Conservation (phyloP, 2,329 filamentous ascomycete genomes). For the Purpureocillium takamizusanense region DNA sequence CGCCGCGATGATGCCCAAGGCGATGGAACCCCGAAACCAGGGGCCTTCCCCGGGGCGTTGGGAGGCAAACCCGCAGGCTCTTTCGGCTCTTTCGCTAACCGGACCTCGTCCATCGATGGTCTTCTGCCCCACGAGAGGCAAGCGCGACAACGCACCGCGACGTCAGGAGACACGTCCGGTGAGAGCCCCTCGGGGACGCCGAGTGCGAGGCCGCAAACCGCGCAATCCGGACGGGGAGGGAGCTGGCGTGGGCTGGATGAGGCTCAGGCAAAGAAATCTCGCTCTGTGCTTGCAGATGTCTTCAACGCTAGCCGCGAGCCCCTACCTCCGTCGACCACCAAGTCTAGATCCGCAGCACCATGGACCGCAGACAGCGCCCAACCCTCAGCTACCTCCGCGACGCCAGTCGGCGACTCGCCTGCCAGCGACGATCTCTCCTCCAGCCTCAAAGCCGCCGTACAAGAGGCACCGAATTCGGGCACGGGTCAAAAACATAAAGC, state of each 20-base stretch:
- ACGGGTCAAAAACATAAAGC: slow-evolving; percentile 6
- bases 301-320: slow-evolving; percentile 18
- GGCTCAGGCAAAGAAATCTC: slow-evolving; percentile 12
- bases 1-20: slow-evolving; percentile 11
- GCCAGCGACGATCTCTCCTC: not conserved
- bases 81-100: slow-evolving; percentile 10
- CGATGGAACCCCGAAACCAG: slow-evolving; percentile 8
- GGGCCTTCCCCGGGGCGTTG: slow-evolving; percentile 16
- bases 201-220: not conserved
- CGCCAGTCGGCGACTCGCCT: too few relatives aligned
- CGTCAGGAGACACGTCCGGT: not conserved
- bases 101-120: slow-evolving; percentile 7
- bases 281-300: slow-evolving; percentile 21
- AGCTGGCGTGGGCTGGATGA: slow-evolving; percentile 2
- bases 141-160: slow-evolving; percentile 20
- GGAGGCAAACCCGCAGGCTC: slow-evolving; percentile 10
- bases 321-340: slow-evolving; percentile 15
- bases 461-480: slow-evolving; percentile 2
- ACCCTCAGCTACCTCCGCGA: too few relatives aligned
- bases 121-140: slow-evolving; percentile 29
- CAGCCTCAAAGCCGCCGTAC: not conserved
- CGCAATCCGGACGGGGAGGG: not conserved
- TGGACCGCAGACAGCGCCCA: not conserved
- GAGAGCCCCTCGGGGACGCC: not conserved
- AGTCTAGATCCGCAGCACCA: slow-evolving; percentile 14